A percentile compares a stretch with the other conserved stretches of the same genome.
Evolutionary conservation across 345 rosid species (phyloP).

Genomic region (Eucalyptus polyanthemos): DNA sequence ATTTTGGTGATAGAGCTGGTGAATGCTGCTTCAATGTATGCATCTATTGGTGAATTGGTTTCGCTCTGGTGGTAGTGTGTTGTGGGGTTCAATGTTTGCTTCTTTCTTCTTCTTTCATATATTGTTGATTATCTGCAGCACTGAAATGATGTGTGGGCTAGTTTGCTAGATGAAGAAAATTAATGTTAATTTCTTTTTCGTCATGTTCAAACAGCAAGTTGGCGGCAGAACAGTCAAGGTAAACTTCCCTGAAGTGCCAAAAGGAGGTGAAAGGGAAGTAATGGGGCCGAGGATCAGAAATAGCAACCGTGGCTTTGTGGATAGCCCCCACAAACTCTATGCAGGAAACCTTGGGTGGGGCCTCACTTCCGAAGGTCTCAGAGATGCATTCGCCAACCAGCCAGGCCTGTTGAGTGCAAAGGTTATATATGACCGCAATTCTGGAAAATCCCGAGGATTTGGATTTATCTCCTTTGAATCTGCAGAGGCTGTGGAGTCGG

Average conservation of each 20-base stretch:
- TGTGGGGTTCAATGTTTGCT: not conserved
- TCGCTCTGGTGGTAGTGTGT: not conserved
- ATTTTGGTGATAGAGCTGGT: not conserved
- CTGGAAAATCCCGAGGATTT: conserved; percentile 80
- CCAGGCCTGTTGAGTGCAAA: conserved; percentile 79
- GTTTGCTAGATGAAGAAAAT: not conserved
- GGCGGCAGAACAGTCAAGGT: conserved; percentile 80
- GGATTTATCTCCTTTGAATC: conserved; percentile 78
- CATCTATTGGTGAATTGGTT: not conserved
- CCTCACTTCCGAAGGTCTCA: conserved; percentile 60
- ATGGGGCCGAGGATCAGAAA: conserved; percentile 45
- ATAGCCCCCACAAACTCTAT: conserved; percentile 80
- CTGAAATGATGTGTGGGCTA: not conserved
- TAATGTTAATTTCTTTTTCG: not conserved
- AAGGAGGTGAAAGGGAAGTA: conserved; percentile 84
- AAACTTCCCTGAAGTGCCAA: conserved; percentile 93
- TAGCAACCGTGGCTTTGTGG: conserved; percentile 40
- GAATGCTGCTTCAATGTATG: not conserved
- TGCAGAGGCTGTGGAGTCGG: conserved; percentile 44
- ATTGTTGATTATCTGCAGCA: not conserved
- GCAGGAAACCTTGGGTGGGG: conserved; percentile 91
- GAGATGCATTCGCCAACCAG: conserved; percentile 56
- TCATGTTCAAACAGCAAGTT: conserved; percentile 43
- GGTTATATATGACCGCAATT: conserved; percentile 56
- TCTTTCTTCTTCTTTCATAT: not conserved